Base-by-base conservation (phyloP, 805 yeast genomes). In the Sporopachydermia lactativora region DNA sequence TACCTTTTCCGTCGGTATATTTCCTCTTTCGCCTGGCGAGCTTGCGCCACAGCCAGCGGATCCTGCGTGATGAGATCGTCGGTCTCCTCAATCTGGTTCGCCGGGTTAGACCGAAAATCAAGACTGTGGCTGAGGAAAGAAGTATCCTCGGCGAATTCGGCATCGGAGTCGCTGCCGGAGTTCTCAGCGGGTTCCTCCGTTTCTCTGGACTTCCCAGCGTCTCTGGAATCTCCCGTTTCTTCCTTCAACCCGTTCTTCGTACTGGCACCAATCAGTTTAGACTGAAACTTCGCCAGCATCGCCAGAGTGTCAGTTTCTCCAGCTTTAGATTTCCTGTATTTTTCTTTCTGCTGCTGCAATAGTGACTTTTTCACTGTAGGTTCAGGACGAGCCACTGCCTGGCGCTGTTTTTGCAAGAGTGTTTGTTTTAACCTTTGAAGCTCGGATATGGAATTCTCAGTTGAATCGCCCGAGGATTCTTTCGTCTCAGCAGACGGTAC, bases 281-380 rank as follows among this genome's bases (percentile, higher is more conserved):
- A 13, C 37, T 49, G 47, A 45, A 62, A 62, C 17, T 45, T 45
- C 4, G 47, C 44, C 17, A 62, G 47, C 41, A 52, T 40, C 3
- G 41, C 47, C 13, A 54, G 40, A 0, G 65, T 60, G 18, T 52
- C 51, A 11, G 37, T 38, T 37, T 61, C 64, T 39, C 64, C 45
- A 11, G 37, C 34, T 24, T 45, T 46, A 19, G 37, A 40, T 17
- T 31, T 36, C n/a, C 19, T 19, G 3, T 41, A 17, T 5, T 40
- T 31, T 15, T 31, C 24, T 15, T 14, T 17, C 19, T 35, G 18
- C 18, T 36, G 34, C 34, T 36, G 13, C n/a, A 24, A 24, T 8
- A 24, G 31, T 8, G 31, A 24, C 31, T 8, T 8, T 24, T 8
- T n/a, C n/a, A 8, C 31, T 24, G 31, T 24, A 8, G n/a, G 8